phyloP scores from a whole-genome alignment of 1,139 yeast species.

The Geotrichum candidum region DNA sequence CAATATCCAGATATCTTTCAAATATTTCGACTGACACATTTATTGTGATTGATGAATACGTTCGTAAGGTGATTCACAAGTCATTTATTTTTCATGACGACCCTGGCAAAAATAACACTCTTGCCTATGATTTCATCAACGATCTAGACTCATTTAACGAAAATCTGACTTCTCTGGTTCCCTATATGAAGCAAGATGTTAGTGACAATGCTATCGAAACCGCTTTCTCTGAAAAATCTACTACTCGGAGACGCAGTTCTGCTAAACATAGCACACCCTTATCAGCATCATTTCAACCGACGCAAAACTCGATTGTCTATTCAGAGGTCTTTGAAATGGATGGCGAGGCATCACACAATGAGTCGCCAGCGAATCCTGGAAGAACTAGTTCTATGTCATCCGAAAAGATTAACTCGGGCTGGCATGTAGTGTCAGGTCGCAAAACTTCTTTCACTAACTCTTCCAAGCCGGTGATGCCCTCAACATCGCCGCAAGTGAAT shows the following conservation, averaged over 20 bases:
- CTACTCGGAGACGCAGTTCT: constrained; percentile 6
- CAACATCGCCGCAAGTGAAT: neutral
- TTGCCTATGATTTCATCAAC: constrained; percentile 8
- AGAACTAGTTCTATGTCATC: neutral
- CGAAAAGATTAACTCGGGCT: neutral
- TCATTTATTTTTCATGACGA: neutral
- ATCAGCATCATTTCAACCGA: neutral
- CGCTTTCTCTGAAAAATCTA: neutral
- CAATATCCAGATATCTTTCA: constrained; percentile 8
- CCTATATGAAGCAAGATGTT: constrained; percentile 9
- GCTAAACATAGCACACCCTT: neutral
- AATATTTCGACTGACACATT: constrained; percentile 7
- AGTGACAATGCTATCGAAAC: constrained; percentile 2
- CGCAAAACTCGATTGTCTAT: neutral
- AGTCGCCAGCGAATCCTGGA: neutral
- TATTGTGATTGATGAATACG: constrained; percentile 3
- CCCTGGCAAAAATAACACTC: neutral
- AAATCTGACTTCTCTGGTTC: constrained; percentile 5
- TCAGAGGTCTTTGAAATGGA: constrained; percentile 16
- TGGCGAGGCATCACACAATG: neutral
- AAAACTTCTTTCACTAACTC: neutral
- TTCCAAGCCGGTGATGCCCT: neutral
- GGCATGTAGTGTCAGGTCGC: neutral
- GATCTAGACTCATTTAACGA: constrained; percentile 15
- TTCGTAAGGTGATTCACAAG: constrained; percentile 1